Percentiles rank a stretch among this genome's conserved stretches.
These are phyloP conservation scores for Naganishia onofrii DNA, from an alignment of 768 basidiomycete species.

Conservation along the genomic window DNA sequence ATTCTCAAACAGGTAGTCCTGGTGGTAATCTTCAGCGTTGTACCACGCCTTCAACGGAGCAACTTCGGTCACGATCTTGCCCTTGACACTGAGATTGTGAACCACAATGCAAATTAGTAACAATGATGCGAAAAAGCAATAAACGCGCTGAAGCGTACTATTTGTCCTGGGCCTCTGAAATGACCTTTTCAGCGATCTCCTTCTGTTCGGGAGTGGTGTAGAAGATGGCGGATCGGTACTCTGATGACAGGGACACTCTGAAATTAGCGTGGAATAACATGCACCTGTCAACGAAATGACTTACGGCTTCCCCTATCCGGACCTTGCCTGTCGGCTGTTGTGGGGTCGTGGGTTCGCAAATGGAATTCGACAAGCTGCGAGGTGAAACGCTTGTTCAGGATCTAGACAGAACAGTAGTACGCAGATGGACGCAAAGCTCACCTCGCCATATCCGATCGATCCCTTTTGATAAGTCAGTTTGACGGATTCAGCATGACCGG, in stretches of 20 bases:
- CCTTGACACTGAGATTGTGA: slow-evolving; percentile 56
- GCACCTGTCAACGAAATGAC: slow-evolving; percentile 23
- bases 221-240: slow-evolving; percentile 93
- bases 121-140: not conserved
- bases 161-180: slow-evolving; percentile 76
- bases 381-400: not conserved
- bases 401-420: not conserved
- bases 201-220: slow-evolving; percentile 70
- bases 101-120: slow-evolving; percentile 1
- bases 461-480: slow-evolving; percentile 80
- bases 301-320: slow-evolving; percentile 72
- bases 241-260: slow-evolving; percentile 52
- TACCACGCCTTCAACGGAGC: slow-evolving; percentile 71
- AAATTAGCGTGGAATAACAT: not conserved
- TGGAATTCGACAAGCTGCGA: slow-evolving; percentile 79
- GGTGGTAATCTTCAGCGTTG: slow-evolving; percentile 54
- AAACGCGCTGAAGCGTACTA: slow-evolving; percentile 59
- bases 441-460: slow-evolving; percentile 71
- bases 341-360: slow-evolving; percentile 91
- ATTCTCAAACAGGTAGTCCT: slow-evolving; percentile 67
- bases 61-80: slow-evolving; percentile 76
- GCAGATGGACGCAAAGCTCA: not conserved
- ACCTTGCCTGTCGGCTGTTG: slow-evolving; percentile 76
- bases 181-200: slow-evolving; percentile 69
- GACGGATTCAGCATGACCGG: slow-evolving; percentile 84